Evolutionary conservation across 2,329 filamentous ascomycete genomes (phyloP).

Genomic region (Leptoxyphium fumago): DNA sequence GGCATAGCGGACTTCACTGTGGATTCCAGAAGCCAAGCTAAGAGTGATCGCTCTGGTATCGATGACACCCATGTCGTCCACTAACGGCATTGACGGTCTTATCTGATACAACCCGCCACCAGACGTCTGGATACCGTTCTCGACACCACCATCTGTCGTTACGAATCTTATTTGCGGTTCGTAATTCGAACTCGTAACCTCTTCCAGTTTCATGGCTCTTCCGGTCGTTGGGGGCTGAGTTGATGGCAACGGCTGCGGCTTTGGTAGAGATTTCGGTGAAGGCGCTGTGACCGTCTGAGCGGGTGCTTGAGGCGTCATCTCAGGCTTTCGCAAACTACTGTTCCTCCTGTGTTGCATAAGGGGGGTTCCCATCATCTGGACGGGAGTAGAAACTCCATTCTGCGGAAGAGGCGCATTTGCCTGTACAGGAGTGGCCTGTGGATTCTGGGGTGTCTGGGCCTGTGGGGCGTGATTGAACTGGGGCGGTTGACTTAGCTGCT

Average conservation of each 20-base stretch:
- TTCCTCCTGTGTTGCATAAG: constrained; percentile 21
- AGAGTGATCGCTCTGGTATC: constrained; percentile 82
- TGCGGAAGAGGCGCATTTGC: constrained; percentile 33
- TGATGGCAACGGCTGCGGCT: constrained; percentile 14
- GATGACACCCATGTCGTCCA: constrained; percentile 70
- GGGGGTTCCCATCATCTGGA: constrained; percentile 23
- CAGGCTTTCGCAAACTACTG: constrained; percentile 11
- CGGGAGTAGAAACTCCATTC: constrained; percentile 33
- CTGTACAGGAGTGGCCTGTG: constrained; percentile 29
- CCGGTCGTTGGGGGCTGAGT: constrained; percentile 14
- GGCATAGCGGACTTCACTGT: constrained; percentile 76
- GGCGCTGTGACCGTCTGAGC: constrained; percentile 10
- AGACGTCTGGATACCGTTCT: constrained; percentile 48
- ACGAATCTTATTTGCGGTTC: constrained; percentile 11
- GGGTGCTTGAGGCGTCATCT: constrained; percentile 15
- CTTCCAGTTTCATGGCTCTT: constrained; percentile 19
- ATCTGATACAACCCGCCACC: constrained; percentile 51
- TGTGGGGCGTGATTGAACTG: constrained; percentile 8
- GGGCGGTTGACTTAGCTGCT: constrained; percentile 10
- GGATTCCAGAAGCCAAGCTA: constrained; percentile 78
- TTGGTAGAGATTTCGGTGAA: constrained; percentile 14
- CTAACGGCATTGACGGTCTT: constrained; percentile 59
- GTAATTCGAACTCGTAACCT: constrained; percentile 19
- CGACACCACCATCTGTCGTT: constrained; percentile 49
- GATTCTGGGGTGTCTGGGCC: constrained; percentile 8